phyloP scores from a whole-genome alignment of 106 monocot genomes.

The Xerophyta viscosa region DNA sequence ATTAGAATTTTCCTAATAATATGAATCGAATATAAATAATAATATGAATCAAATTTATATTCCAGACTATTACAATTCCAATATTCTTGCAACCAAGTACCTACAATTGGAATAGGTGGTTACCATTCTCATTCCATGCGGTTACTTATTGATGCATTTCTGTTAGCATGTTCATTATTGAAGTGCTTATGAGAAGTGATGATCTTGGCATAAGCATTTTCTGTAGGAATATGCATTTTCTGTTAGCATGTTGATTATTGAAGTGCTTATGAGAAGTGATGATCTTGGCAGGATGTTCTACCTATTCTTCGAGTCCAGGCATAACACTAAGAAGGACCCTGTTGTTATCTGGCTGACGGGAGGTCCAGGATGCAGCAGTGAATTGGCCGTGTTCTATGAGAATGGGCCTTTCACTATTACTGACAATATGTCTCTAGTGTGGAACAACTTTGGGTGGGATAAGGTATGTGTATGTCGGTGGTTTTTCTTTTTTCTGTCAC shows the following conservation, averaged over 20 bases:
- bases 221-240: too few species aligned
- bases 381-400: conserved; percentile 74
- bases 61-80: too few species aligned
- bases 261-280: background rate
- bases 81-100: too few species aligned
- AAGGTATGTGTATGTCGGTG: conserved; percentile 23
- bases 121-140: too few species aligned
- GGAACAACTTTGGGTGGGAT: conserved; percentile 86
- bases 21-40: too few species aligned
- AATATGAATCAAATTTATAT: too few species aligned
- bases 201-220: conserved; percentile 23
- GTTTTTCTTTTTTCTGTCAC: background rate
- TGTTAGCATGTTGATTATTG: background rate
- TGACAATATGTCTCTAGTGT: conserved; percentile 47
- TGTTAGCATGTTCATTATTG: background rate
- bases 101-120: too few species aligned
- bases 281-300: conserved; percentile 62
- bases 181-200: background rate
- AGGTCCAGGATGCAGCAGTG: conserved; percentile 83
- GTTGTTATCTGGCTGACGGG: conserved; percentile 89
- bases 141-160: too few species aligned
- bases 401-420: conserved; percentile 63
- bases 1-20: too few species aligned
- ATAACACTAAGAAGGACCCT: conserved; percentile 46
- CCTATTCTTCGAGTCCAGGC: conserved; percentile 69